Conservation (phyloP, 2,329 filamentous ascomycete species). For the Fusarium coffeatum region DNA sequence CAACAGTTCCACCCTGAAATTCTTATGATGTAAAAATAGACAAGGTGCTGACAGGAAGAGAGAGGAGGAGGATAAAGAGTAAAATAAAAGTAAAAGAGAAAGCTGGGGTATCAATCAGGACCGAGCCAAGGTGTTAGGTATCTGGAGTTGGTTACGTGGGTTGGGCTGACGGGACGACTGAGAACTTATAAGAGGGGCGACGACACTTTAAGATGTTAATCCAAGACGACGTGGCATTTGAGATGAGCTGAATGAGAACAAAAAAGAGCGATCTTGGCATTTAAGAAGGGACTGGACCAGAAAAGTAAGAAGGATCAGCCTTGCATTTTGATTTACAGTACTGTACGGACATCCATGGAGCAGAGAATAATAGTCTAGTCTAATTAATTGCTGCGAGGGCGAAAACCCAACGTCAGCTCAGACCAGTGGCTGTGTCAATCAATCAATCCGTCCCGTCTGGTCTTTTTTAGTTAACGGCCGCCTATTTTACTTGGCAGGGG, state of each 20-base stretch:
- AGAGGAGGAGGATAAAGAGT: not conserved
- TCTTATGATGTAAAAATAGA: not conserved
- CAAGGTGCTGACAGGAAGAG: not conserved
- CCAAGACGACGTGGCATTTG: slow-evolving; percentile 24
- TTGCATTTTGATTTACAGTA: slow-evolving; percentile 5
- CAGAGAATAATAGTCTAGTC: not conserved
- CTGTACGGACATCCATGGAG: no score
- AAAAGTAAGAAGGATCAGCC: slow-evolving; percentile 16
- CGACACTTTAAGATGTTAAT: not conserved
- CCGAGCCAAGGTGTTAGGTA: slow-evolving; percentile 6
- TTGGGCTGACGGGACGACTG: slow-evolving; percentile 11
- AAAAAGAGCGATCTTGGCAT: slow-evolving; percentile 7
- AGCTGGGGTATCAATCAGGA: slow-evolving; percentile 19
- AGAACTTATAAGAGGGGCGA: slow-evolving; percentile 21
- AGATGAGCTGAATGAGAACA: not conserved
- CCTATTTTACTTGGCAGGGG: slow-evolving; percentile 36
- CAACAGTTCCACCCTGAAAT: slow-evolving; percentile 16
- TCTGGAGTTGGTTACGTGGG: not conserved
- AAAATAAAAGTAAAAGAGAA: not conserved
- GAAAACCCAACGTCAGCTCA: slow-evolving; percentile 47
- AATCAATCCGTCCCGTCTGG: not conserved
- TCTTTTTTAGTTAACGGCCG: slow-evolving; percentile 9
- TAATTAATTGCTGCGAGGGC: slow-evolving; percentile 20
- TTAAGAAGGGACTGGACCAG: not conserved
- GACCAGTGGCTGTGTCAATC: slow-evolving; percentile 32